Conservation (phyloP, 768 basidiomycete species). For the Rhodotorula babjevae region DNA sequence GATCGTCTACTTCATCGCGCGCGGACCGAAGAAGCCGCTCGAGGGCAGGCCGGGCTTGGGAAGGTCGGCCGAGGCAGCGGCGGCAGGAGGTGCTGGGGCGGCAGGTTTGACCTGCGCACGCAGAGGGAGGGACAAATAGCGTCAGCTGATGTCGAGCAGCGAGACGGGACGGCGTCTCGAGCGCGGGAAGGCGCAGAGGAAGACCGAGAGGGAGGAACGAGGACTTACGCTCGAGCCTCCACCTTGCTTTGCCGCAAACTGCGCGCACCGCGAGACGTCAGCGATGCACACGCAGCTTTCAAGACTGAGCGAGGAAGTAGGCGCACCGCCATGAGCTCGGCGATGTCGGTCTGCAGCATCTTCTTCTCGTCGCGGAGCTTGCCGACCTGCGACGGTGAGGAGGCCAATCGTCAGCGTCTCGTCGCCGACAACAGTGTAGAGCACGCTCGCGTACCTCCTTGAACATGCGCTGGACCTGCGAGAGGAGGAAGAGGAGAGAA, state of each 20-base stretch:
- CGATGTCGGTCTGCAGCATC: slow-evolving; percentile 22
- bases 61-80: not conserved
- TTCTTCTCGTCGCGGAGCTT: slow-evolving; percentile 37
- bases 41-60: not conserved
- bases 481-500: not conserved
- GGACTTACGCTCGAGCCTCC: slow-evolving; percentile 7
- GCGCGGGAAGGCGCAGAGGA: not conserved
- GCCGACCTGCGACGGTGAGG: slow-evolving; percentile 15
- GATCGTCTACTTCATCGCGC: not conserved
- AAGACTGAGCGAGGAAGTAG: too few relatives aligned
- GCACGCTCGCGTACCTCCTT: slow-evolving; percentile 12
- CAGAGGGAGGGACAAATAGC: too few relatives aligned
- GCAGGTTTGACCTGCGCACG: not conserved
- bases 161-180: too few relatives aligned
- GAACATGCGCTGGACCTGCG: slow-evolving; percentile 36
- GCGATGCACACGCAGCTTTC: not conserved
- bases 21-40: slow-evolving; percentile 22
- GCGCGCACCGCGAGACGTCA: not conserved
- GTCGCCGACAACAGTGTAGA: too few relatives aligned
- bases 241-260: slow-evolving; percentile 30
- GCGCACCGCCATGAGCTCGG: slow-evolving; percentile 28
- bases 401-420: too few relatives aligned
- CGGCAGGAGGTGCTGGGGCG: not conserved
- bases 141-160: not conserved
- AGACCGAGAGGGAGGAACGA: not conserved